Percentiles rank a stretch among this genome's conserved stretches.
These are phyloP conservation scores for Prunella vulgaris DNA, from an alignment of 257 asterid species.

Conservation along the genomic window DNA sequence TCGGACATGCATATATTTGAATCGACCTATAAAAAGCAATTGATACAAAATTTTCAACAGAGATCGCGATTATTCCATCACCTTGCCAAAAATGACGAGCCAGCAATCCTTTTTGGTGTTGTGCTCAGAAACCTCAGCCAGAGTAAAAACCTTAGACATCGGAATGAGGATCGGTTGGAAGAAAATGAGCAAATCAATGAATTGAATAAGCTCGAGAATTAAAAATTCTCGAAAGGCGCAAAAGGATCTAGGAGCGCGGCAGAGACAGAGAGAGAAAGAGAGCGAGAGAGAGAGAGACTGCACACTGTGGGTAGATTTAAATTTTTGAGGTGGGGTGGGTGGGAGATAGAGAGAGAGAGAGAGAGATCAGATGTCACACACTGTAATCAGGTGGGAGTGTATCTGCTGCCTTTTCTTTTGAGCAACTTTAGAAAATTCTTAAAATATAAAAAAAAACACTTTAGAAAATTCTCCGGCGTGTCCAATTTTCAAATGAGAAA, in stretches of 20 bases:
- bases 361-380: not conserved
- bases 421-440: too few species aligned
- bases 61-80: slow-evolving; percentile 1
- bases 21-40: slow-evolving; percentile 4
- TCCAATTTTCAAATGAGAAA: too few species aligned
- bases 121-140: slow-evolving; percentile 80
- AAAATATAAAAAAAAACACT: too few species aligned
- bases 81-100: slow-evolving; percentile 77
- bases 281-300: not conserved
- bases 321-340: not conserved
- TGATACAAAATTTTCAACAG: not conserved
- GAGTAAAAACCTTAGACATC: slow-evolving; percentile 59
- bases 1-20: not conserved
- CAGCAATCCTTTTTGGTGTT: slow-evolving; percentile 74
- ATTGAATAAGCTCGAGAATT: not conserved
- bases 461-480: too few species aligned
- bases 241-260: slow-evolving; percentile 16
- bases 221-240: slow-evolving; percentile 12
- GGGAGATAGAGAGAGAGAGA: not conserved
- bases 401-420: too few species aligned
- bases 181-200: not conserved
- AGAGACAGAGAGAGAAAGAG: not conserved
- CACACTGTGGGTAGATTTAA: not conserved
- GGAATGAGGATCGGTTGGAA: not conserved
- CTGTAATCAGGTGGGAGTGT: not conserved